phyloP scores from a whole-genome alignment of 257 asterid genomes.

The Ballota nigra region DNA sequence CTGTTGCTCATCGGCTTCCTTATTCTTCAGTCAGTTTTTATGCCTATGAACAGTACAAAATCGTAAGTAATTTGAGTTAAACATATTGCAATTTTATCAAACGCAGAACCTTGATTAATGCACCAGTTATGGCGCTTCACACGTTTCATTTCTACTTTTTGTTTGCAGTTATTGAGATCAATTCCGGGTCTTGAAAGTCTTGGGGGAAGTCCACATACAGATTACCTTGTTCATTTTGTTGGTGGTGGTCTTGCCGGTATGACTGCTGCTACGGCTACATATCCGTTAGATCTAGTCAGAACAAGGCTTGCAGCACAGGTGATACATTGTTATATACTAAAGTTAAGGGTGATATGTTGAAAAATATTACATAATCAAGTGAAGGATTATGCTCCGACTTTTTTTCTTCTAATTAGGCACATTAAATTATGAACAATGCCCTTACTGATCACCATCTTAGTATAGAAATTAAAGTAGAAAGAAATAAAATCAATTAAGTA shows the following conservation, averaged over 20 bases:
- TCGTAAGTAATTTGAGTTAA: slow-evolving; percentile 43
- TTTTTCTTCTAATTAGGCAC: not conserved
- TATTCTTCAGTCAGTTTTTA: slow-evolving; percentile 82
- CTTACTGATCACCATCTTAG: not conserved
- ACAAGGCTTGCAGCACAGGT: slow-evolving; percentile 97
- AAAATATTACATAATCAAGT: not conserved
- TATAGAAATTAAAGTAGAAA: not conserved
- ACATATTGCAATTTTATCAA: not conserved
- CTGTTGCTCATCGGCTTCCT: slow-evolving; percentile 89
- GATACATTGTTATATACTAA: not conserved
- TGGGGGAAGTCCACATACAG: slow-evolving; percentile 40
- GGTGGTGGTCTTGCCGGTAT: slow-evolving; percentile 94
- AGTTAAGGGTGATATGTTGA: slow-evolving; percentile 15
- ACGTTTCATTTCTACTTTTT: not conserved
- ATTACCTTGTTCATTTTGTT: slow-evolving; percentile 65
- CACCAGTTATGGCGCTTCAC: not conserved
- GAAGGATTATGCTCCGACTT: not conserved
- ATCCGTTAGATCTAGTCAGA: slow-evolving; percentile 92
- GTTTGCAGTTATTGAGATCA: slow-evolving; percentile 61
- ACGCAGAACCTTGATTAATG: not conserved
- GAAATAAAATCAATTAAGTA: not conserved
- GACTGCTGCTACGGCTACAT: slow-evolving; percentile 86
- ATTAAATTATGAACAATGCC: not conserved
- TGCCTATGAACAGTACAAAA: slow-evolving; percentile 76
- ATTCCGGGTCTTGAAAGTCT: slow-evolving; percentile 54